These are phyloP conservation scores for Chytriomyces hyalinus DNA, from an alignment of 192 early-diverging fungal genomes.

Conservation along the genomic window DNA sequence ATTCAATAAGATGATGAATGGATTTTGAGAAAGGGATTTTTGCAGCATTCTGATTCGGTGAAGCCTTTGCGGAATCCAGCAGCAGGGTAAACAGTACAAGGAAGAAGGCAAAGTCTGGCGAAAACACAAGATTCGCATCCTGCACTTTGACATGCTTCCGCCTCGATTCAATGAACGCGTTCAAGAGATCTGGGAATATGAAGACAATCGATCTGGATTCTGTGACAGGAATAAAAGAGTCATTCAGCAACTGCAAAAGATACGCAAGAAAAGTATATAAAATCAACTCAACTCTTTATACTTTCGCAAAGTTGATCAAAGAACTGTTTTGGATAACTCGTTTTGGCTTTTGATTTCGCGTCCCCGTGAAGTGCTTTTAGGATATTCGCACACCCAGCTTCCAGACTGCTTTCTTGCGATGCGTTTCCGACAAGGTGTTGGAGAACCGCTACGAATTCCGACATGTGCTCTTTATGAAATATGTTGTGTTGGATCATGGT, in stretches of 20 bases:
- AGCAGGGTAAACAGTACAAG: neutral
- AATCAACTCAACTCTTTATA: slow-evolving; percentile 1
- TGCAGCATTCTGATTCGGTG: neutral
- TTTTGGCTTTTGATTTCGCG: neutral
- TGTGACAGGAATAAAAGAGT: neutral
- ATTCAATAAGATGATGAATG: neutral
- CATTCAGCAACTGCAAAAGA: neutral
- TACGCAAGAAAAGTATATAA: neutral
- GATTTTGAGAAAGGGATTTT: neutral
- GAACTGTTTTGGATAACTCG: slow-evolving; percentile 13
- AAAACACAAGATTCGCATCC: slow-evolving; percentile 17
- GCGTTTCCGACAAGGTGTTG: neutral
- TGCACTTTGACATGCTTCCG: neutral
- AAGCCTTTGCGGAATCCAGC: neutral
- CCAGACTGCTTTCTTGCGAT: neutral
- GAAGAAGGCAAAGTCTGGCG: slow-evolving; percentile 6
- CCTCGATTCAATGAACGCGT: slow-evolving; percentile 8
- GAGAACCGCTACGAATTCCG: slow-evolving; percentile 2
- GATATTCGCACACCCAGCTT: neutral
- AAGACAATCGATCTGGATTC: neutral
- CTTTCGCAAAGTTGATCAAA: slow-evolving; percentile 9
- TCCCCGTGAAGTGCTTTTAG: neutral
- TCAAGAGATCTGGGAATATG: slow-evolving; percentile 3
- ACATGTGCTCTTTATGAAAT: slow-evolving; percentile 25
- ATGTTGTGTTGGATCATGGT: neutral